These are phyloP conservation scores for Eleusine indica DNA, from an alignment of 176 grass and related monocot species.

Conservation along the genomic window DNA sequence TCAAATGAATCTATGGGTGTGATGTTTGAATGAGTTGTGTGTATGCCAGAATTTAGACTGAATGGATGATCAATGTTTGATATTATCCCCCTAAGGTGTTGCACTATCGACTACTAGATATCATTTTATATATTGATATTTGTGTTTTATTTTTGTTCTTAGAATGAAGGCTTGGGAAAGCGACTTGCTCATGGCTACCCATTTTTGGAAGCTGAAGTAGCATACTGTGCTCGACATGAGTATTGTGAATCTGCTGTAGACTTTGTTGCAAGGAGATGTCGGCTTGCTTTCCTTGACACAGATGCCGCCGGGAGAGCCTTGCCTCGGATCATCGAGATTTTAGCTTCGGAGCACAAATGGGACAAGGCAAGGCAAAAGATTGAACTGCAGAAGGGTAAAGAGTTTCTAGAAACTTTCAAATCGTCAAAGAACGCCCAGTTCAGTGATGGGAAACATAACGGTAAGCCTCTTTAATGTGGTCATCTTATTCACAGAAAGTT, in stretches of 20 bases:
- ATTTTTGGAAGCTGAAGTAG: constrained; percentile 94
- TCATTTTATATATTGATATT: not conserved
- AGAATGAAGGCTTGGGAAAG: constrained; percentile 90
- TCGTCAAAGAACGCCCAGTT: constrained; percentile 91
- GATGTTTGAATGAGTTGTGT: not conserved
- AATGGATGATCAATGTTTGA: not conserved
- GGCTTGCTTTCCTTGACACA: constrained; percentile 94
- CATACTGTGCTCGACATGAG: constrained; percentile 88
- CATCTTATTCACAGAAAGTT: not conserved
- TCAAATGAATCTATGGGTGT: not conserved
- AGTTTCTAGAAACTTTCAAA: constrained; percentile 93
- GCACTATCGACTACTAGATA: not conserved
- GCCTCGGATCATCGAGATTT: constrained; percentile 75
- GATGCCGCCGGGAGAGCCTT: constrained; percentile 74
- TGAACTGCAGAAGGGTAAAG: constrained; percentile 68
- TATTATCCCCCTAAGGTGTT: constrained; percentile 7
- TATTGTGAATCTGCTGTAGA: constrained; percentile 88
- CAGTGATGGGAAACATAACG: constrained; percentile 86
- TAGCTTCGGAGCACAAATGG: constrained; percentile 85
- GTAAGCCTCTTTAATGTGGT: constrained; percentile 20
- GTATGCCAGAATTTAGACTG: not conserved
- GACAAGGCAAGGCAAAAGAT: constrained; percentile 65
- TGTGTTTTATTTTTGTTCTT: constrained; percentile 29
- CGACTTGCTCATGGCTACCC: constrained; percentile 86
- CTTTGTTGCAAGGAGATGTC: constrained; percentile 83